Evolutionary conservation across 768 basidiomycete genomes (phyloP).

Genomic region (Hericium alpestre): DNA sequence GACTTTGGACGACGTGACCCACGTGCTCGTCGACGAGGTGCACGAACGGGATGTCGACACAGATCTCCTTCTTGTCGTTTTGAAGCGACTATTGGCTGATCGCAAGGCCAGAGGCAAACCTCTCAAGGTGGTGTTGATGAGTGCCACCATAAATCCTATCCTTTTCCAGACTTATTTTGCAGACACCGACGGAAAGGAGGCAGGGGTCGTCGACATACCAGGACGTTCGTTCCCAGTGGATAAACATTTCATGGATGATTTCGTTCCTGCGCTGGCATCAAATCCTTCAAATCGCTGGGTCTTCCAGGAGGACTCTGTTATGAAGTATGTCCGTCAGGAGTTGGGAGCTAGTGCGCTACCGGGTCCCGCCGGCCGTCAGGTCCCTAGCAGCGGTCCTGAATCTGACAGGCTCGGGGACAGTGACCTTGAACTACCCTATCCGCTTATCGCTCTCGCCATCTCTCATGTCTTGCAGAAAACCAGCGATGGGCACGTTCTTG

Average conservation of each 20-base stretch:
- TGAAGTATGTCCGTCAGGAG: constrained; percentile 64
- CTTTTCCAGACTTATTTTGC: constrained; percentile 86
- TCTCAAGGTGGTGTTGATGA: constrained; percentile 87
- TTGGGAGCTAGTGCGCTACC: constrained; percentile 27
- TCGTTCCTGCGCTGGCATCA: constrained; percentile 39
- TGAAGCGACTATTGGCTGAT: constrained; percentile 73
- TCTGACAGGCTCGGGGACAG: constrained; percentile 30
- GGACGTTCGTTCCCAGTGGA: constrained; percentile 86
- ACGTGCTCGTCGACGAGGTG: constrained; percentile 90
- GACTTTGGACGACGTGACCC: constrained; percentile 68
- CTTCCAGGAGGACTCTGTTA: constrained; percentile 56
- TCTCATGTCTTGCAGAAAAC: constrained; percentile 65
- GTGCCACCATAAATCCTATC: constrained; percentile 86
- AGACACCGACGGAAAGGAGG: constrained; percentile 45
- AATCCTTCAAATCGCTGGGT: constrained; percentile 46
- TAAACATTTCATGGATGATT: constrained; percentile 73
- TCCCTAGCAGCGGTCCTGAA: constrained; percentile 5
- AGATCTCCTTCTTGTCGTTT: constrained; percentile 78
- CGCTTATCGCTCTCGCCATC: constrained; percentile 73
- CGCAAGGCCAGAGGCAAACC: constrained; percentile 60
- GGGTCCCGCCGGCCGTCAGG: constrained; percentile 8
- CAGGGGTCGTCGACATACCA: constrained; percentile 72
- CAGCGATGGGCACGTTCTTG: constrained; percentile 77
- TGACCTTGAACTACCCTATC: constrained; percentile 69
- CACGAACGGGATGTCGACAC: constrained; percentile 94